A percentile compares a stretch with the other conserved stretches of the same genome.
These are phyloP conservation scores for Boletus pseudopeckii DNA, from an alignment of 768 basidiomycete species.

Conservation along the genomic window DNA sequence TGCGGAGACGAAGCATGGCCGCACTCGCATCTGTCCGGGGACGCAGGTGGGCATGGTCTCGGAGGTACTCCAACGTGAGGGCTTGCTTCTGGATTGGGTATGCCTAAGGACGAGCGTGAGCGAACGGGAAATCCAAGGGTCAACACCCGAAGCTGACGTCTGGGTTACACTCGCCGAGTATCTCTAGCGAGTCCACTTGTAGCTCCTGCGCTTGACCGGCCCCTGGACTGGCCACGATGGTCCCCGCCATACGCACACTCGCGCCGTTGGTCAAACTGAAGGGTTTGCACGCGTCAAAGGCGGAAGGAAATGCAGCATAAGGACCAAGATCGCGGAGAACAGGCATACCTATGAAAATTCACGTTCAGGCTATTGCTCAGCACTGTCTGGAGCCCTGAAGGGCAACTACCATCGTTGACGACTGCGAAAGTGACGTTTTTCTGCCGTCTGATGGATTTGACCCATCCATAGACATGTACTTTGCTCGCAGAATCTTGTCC, in stretches of 20 bases:
- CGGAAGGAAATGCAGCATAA: background rate
- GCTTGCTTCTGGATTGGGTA: slow-evolving; percentile 94
- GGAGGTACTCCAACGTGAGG: slow-evolving; percentile 72
- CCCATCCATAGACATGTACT: slow-evolving; percentile 69
- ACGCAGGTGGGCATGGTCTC: slow-evolving; percentile 87
- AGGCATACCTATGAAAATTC: slow-evolving; percentile 19
- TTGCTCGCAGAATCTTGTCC: slow-evolving; percentile 7
- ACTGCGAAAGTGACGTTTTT: slow-evolving; percentile 86
- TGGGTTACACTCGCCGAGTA: slow-evolving; percentile 57
- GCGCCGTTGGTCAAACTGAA: slow-evolving; percentile 51
- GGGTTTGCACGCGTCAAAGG: slow-evolving; percentile 4
- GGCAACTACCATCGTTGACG: slow-evolving; percentile 75
- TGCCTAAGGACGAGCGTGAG: slow-evolving; percentile 39
- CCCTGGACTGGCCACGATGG: slow-evolving; percentile 45
- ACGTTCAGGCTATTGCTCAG: slow-evolving; percentile 36
- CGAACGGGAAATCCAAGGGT: background rate
- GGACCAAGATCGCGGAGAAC: background rate
- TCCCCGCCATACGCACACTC: slow-evolving; percentile 49
- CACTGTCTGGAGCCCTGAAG: slow-evolving; percentile 75
- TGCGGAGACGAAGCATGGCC: slow-evolving; percentile 73
- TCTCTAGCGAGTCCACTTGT: slow-evolving; percentile 42
- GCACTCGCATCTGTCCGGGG: slow-evolving; percentile 70
- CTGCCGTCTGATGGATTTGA: slow-evolving; percentile 81
- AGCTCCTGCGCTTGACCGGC: slow-evolving; percentile 52
- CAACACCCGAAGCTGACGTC: slow-evolving; percentile 37